Evolutionary conservation across 176 grass and related monocot genomes (phyloP).

Genomic region (Phoenix roebelenii): DNA sequence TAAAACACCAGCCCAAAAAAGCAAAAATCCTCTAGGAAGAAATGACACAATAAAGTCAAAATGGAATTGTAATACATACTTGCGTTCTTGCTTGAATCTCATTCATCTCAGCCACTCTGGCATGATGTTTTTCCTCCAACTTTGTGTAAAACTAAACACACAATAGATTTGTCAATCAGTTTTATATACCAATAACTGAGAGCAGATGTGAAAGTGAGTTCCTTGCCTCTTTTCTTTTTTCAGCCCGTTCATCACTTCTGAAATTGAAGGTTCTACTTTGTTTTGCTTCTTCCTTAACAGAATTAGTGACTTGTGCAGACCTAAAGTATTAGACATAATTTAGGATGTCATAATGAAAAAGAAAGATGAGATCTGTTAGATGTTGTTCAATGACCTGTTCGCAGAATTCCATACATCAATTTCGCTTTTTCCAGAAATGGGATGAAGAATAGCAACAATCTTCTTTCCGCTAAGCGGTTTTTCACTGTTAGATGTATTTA

Average conservation of each 20-base stretch:
- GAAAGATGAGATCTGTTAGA: neutral
- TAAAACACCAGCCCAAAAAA: too few relatives aligned
- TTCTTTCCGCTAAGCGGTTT: neutral
- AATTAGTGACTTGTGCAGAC: neutral
- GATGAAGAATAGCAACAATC: neutral
- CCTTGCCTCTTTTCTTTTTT: constrained; percentile 23
- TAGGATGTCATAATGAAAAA: neutral
- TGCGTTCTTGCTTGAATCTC: constrained; percentile 24
- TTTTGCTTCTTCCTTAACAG: constrained; percentile 8
- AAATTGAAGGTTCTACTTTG: constrained; percentile 9
- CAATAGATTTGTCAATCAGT: too few relatives aligned
- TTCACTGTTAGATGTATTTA: neutral
- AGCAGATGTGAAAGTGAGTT: neutral
- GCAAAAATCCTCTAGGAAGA: too few relatives aligned
- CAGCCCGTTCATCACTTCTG: constrained; percentile 19
- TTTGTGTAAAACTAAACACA: constrained; percentile 16
- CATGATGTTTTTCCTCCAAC: constrained; percentile 20
- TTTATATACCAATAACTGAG: too few relatives aligned
- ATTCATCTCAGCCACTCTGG: constrained; percentile 22
- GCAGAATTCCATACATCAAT: neutral
- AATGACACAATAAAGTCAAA: neutral
- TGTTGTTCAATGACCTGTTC: constrained; percentile 9
- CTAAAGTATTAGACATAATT: neutral
- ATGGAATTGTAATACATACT: neutral
- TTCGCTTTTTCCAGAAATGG: constrained; percentile 9